Evolutionary conservation across 192 early-diverging fungal species (phyloP), one percentile per base, ranked within the genome.

Genomic region (Coemansia sp.): DNA sequence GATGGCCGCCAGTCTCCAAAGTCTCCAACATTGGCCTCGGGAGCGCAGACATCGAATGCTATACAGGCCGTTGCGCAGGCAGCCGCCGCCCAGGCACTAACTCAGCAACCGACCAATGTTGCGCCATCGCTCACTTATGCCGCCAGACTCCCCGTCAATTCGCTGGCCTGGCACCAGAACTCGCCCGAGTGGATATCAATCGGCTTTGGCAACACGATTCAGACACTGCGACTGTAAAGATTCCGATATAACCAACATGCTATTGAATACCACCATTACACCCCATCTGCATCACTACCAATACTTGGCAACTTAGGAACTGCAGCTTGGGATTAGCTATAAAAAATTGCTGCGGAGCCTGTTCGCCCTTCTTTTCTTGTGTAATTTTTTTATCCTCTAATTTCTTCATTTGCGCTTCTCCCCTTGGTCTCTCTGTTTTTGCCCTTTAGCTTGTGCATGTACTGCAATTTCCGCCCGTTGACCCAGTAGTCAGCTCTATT

Each of bases 151-250:
- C 88, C 92, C 42, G 90, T 97, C 58, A 94, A 93, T 74, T 88
- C 91, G 72, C 69, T 98, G 32, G 79, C 89, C 11, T 98, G 96
- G 96, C 91, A 90, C 39, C 75, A 89, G 19, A 80, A 78, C 14
- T 77, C 85, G 37, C 87, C 94, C 27, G 92, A 95, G 17, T 98
- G 95, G 95, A 85, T 98, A 34, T 95, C 89, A 19, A 89, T 98
- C 69, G 91, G 89, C 1, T 92, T 88, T 85, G 95, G 94, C 31
- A 84, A 86, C 51, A 91, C 88, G 6, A 89, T 98, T 25, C 93
- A 97, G 73, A 91, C 94, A 1, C 77, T 98, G 59, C 82, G 91
- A 42, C 84, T 96, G 39, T 96, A 87, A 67, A 19, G 14, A 1
- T 11, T 21, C 5, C 15, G 3, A 1, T 44, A 44, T 44, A 44